A percentile compares a stretch with the other conserved stretches of the same genome.
Conservation (phyloP, 1,284 basidiomycete genomes). For the Rhodotorula mucilaginosa region DNA sequence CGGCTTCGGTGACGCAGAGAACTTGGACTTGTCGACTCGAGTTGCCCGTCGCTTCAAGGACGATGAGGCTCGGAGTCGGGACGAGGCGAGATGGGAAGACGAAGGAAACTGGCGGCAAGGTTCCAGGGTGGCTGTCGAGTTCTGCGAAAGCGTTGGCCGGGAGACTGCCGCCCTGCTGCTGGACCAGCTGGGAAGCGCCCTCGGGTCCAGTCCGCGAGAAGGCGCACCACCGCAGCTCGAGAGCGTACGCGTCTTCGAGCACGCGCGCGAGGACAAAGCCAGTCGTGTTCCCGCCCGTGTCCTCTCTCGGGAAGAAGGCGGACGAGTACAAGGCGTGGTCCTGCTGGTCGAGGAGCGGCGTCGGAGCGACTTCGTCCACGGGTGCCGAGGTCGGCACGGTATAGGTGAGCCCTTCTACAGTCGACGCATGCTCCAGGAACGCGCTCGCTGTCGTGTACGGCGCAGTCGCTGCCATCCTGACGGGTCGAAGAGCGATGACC, state of each 20-base stretch:
- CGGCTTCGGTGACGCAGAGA: constrained; percentile 64
- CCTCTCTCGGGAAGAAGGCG: constrained; percentile 15
- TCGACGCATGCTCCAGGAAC: constrained; percentile 24
- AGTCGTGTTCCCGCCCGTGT: not conserved
- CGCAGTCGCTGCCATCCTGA: constrained; percentile 6
- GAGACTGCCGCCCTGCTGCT: not conserved
- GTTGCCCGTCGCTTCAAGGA: not conserved
- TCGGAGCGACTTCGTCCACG: not conserved
- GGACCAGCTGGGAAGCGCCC: not conserved
- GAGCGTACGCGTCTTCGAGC: constrained; percentile 31
- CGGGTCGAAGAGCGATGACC: not conserved
- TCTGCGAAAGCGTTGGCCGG: constrained; percentile 7
- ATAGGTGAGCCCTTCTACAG: constrained; percentile 13
- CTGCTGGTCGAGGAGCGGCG: constrained; percentile 12
- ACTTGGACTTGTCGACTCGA: constrained; percentile 58
- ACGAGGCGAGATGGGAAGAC: constrained; percentile 30
- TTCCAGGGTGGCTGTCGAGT: constrained; percentile 21
- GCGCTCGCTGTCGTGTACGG: constrained; percentile 21
- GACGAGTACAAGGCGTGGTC: constrained; percentile 32
- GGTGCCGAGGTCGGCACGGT: constrained; percentile 13
- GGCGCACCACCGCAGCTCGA: constrained; percentile 32
- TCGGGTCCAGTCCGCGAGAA: not conserved
- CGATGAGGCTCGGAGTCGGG: constrained; percentile 16
- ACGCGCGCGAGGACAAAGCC: constrained; percentile 28
- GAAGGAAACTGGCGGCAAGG: constrained; percentile 33